Conservation (phyloP, 2,329 filamentous ascomycete genomes). For the Tothia fuscella region DNA sequence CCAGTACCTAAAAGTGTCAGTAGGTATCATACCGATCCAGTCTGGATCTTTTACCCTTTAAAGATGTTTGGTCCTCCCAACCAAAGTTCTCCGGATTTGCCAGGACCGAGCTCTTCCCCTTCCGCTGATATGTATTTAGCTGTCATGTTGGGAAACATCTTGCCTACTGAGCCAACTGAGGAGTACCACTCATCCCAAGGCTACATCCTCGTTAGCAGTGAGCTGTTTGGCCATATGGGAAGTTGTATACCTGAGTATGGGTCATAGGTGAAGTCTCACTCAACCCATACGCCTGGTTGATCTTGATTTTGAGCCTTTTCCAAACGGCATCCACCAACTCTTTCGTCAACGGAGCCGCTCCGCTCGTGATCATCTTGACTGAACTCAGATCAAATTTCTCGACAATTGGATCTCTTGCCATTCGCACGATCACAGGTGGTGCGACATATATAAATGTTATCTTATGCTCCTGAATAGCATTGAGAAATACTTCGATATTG, state of each 20-base stretch:
- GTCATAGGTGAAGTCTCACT: conserved; percentile 76
- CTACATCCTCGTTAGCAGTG: conserved; percentile 7
- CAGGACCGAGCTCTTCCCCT: conserved; percentile 48
- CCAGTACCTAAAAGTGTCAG: conserved; percentile 12
- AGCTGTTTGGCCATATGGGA: conserved; percentile 14
- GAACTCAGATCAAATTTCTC: conserved; percentile 72
- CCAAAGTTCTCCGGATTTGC: conserved; percentile 48
- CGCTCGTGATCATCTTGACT: conserved; percentile 74
- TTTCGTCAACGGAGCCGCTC: conserved; percentile 69
- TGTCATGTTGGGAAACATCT: conserved; percentile 64
- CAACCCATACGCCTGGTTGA: conserved; percentile 89
- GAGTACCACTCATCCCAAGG: conserved; percentile 55
- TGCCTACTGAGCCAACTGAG: conserved; percentile 67
- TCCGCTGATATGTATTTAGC: conserved; percentile 59
- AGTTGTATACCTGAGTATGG: conserved; percentile 40
- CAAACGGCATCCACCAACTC: conserved; percentile 71
- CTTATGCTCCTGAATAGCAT: conserved; percentile 59
- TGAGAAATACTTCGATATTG: conserved; percentile 67
- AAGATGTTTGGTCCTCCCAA: conserved; percentile 72
- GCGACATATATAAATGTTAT: conserved; percentile 75
- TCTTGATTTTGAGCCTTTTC: conserved; percentile 58
- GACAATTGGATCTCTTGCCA: conserved; percentile 68
- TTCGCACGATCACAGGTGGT: conserved; percentile 68
- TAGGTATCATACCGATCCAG: too few species aligned
- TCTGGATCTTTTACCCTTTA: too few species aligned